Conservation (phyloP, 1,284 basidiomycete genomes). For the Malassezia dermatis region DNA sequence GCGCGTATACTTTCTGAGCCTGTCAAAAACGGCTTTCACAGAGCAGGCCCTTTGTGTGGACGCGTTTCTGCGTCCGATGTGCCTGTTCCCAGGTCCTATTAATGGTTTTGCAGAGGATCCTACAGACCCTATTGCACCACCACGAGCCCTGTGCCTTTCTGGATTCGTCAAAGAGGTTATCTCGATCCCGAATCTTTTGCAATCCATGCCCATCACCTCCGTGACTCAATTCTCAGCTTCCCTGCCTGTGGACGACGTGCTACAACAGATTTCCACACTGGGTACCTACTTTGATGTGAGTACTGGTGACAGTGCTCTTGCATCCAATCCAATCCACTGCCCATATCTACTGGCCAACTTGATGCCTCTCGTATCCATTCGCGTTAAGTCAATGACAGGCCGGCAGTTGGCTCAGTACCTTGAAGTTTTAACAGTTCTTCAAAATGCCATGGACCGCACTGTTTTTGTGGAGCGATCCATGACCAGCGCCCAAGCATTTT, state of each 20-base stretch:
- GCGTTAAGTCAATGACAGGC: constrained; percentile 22
- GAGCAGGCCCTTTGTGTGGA: constrained; percentile 15
- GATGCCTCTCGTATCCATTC: constrained; percentile 24
- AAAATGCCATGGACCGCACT: constrained; percentile 21
- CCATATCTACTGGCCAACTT: constrained; percentile 33
- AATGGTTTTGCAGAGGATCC: constrained; percentile 13
- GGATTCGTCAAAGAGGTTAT: not conserved
- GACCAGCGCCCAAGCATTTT: not conserved
- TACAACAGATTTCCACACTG: constrained; percentile 19
- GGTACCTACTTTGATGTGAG: constrained; percentile 8
- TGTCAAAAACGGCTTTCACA: constrained; percentile 19
- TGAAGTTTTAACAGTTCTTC: constrained; percentile 27
- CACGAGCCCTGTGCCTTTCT: not conserved
- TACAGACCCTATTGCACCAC: not conserved
- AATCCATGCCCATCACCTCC: constrained; percentile 17
- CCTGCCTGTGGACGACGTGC: constrained; percentile 27
- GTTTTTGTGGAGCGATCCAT: not conserved
- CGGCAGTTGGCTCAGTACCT: constrained; percentile 28
- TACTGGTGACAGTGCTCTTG: constrained; percentile 3
- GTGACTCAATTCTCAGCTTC: constrained; percentile 26
- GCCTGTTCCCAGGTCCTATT: constrained; percentile 11
- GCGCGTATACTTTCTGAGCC: constrained; percentile 18
- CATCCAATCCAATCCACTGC: constrained; percentile 10
- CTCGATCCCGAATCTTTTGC: constrained; percentile 2
- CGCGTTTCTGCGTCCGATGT: constrained; percentile 19